Base-by-base conservation (phyloP, 768 basidiomycete genomes). In the Hortiboletus flavorubellus region DNA sequence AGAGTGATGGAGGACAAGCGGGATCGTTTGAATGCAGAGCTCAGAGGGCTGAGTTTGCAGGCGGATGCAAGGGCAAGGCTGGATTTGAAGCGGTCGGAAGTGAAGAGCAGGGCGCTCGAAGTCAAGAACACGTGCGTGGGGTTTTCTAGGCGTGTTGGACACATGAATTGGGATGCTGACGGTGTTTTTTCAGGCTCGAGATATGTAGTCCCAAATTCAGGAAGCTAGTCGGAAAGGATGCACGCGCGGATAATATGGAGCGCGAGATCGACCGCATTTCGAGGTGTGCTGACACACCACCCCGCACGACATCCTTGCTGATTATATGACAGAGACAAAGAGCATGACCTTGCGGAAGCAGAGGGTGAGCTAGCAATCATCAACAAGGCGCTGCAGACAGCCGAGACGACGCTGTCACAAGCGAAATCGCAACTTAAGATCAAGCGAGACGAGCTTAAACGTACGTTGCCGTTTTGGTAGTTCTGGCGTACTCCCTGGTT, bases 51-150 rank as follows among this genome's bases (percentile, higher is more conserved):
- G 61, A 92, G 84, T 61, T 63, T 82, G 43, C 93, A 98, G 67
- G 87, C 91, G 0, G 89, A 94, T 51, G 76, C 83, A 1, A 77
- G 96, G 42, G 92, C 94, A 2, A 87, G 83, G 62, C 68, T 98
- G 49, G 83, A 87, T 39, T 64, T 96, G 58, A 89, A 91, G 65
- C 76, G 85, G 55, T 75, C 75, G 1, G 91, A 94, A 59, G 68
- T 85, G 42, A 82, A 78, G 67, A 78, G 72, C 52, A 91, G 89
- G 72, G 73, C 75, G 43, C 74, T 74, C 15, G 90, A 93, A 39
- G 76, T 93, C 14, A 75, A 81, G 58, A 84, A 79, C 50, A 84
- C 78, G 91, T 93, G 56, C 54, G 87, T 75, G 8, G 8, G 9
- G 15, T 30, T n/a, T 38, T 46, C 21, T 31, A 12, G 2, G 14